Evolutionary conservation across 495 filamentous ascomycete genomes (phyloP).

Genomic region (Lindgomyces ingoldianus): DNA sequence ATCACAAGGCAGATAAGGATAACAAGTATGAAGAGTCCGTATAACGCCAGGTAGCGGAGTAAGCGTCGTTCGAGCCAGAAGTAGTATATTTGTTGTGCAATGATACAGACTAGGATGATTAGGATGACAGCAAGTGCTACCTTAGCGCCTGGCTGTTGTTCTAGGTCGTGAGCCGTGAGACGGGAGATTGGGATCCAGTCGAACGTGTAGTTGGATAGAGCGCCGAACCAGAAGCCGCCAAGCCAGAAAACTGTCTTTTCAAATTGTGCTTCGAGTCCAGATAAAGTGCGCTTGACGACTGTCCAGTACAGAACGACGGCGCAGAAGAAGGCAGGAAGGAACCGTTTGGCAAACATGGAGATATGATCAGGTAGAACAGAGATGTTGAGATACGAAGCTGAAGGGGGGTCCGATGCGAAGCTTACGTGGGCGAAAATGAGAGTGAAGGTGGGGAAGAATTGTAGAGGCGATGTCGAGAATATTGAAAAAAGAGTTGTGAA

Average conservation of each 20-base stretch:
- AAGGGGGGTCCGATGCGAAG: constrained; percentile 47
- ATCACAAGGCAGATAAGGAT: constrained; percentile 61
- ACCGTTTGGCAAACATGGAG: constrained; percentile 43
- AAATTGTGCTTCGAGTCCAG: constrained; percentile 44
- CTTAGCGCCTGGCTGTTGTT: constrained; percentile 47
- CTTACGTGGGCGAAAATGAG: constrained; percentile 45
- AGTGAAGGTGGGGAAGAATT: constrained; percentile 43
- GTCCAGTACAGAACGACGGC: constrained; percentile 41
- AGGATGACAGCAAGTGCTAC: constrained; percentile 44
- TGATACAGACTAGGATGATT: constrained; percentile 16
- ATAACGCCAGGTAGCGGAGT: constrained; percentile 54
- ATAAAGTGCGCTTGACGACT: constrained; percentile 48
- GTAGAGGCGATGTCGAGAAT: constrained; percentile 42
- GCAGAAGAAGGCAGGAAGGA: constrained; percentile 47
- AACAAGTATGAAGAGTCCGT: constrained; percentile 51
- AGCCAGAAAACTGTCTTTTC: constrained; percentile 49
- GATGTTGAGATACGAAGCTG: too few relatives aligned
- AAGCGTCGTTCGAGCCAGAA: constrained; percentile 47
- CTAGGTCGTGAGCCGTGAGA: constrained; percentile 46
- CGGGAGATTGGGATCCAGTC: constrained; percentile 47
- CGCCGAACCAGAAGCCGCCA: constrained; percentile 46
- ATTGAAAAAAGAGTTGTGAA: constrained; percentile 44
- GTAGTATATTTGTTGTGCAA: constrained; percentile 39
- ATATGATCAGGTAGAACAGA: constrained; percentile 45
- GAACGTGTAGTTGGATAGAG: constrained; percentile 47